Evolutionary conservation across 208 protist species (phyloP).

Genomic region (Leptomonas pyrrhocoris): DNA sequence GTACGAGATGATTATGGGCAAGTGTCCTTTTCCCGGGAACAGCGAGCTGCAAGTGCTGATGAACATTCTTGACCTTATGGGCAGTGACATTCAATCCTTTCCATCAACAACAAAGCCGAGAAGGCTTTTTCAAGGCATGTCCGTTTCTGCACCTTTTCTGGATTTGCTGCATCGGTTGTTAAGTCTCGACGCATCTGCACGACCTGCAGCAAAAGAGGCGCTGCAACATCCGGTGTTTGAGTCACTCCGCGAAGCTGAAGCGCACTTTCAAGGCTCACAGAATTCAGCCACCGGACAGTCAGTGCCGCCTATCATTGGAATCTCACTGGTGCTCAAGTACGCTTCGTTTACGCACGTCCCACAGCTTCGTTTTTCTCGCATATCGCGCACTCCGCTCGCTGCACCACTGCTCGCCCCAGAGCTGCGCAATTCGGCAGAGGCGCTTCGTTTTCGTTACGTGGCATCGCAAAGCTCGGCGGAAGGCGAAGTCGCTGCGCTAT

Average conservation of each 20-base stretch:
- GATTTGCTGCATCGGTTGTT: conserved; percentile 63
- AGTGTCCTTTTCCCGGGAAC: conserved; percentile 48
- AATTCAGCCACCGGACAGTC: background rate
- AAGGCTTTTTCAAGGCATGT: conserved; percentile 52
- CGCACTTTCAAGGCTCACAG: background rate
- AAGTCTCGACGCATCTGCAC: conserved; percentile 54
- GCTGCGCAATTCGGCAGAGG: background rate
- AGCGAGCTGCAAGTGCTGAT: conserved; percentile 74
- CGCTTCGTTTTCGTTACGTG: background rate
- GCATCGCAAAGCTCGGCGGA: background rate
- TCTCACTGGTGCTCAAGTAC: conserved; percentile 29
- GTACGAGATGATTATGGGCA: conserved; percentile 68
- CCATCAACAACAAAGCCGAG: conserved; percentile 31
- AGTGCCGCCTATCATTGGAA: conserved; percentile 10
- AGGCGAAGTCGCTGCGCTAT: background rate
- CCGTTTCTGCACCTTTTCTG: conserved; percentile 35
- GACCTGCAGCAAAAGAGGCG: conserved; percentile 53
- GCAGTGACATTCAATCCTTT: conserved; percentile 59
- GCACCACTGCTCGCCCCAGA: background rate
- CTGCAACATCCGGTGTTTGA: conserved; percentile 67
- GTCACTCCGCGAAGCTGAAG: conserved; percentile 10
- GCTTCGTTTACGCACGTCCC: conserved; percentile 20
- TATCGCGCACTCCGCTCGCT: conserved; percentile 1
- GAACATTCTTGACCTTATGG: conserved; percentile 57
- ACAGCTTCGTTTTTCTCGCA: conserved; percentile 25